Conservation (phyloP, 129 eudicot genomes). For the Chrysanthemum seticuspe region DNA sequence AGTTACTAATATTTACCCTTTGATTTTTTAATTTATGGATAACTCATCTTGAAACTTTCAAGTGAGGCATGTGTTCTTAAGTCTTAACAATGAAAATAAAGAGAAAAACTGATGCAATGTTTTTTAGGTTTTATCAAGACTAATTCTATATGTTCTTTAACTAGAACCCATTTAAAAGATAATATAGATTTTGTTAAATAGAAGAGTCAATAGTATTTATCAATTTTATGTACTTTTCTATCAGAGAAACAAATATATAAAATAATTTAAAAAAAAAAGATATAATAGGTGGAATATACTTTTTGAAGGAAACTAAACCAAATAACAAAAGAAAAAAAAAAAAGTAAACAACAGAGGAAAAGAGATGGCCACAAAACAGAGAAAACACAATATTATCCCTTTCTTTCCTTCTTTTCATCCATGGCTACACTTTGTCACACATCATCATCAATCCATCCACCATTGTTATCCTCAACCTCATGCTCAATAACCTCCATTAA, state of each 20-base stretch:
- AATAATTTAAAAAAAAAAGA: no score
- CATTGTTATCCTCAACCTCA: slow-evolving; percentile 36
- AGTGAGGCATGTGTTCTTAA: neutral
- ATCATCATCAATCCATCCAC: slow-evolving; percentile 30
- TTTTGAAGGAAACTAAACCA: slow-evolving; percentile 6
- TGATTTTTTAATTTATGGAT: neutral
- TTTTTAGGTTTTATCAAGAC: no score
- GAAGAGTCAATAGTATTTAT: neutral
- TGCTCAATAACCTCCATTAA: slow-evolving; percentile 30
- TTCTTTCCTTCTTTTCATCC: slow-evolving; percentile 22
- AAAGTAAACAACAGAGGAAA: slow-evolving; percentile 21
- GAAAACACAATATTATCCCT: slow-evolving; percentile 24
- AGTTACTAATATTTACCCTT: neutral
- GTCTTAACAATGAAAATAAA: no score
- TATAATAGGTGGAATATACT: slow-evolving; percentile 8
- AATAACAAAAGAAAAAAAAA: slow-evolving; percentile 22
- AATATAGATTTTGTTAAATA: neutral
- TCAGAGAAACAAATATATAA: neutral
- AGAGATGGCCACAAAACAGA: slow-evolving; percentile 41
- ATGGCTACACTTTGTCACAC: slow-evolving; percentile 44
- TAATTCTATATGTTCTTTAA: no score
- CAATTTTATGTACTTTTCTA: no score
- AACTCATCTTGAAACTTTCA: neutral
- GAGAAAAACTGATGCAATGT: no score
- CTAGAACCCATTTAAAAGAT: no score